Base-by-base conservation (phyloP, 129 eudicot genomes). In the Pittosporum tobira region DNA sequence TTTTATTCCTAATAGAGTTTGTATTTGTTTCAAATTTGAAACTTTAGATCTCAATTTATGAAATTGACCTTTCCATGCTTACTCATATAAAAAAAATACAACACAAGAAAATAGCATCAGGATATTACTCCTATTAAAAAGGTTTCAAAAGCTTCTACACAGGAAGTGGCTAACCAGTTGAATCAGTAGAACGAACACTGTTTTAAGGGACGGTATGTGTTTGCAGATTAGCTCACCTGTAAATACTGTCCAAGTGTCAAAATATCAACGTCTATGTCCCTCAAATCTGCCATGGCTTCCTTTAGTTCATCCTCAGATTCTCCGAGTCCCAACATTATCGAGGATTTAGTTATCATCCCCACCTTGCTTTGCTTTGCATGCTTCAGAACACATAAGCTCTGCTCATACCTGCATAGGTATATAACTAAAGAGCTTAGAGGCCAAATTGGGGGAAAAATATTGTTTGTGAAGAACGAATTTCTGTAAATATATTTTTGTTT, bases 261-360 rank as follows among this genome's bases (percentile, higher is more conserved):
- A 62, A 90, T 90, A 68, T 90, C 97, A 53, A 90, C 95, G 42
- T 73, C 94, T 21, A 90, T 85, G 62, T 89, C 87, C 73, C 97
- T 81, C 23, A 90, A 73, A 82, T 90, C 89, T 61, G 84, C 84
- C 98, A 90, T 90, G 42, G 98, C 65, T 90, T 83, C 79, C 83
- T 85, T 85, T 54, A 85, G 59, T 66, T 90, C 98, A 26, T 90
- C 95, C 66, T 90, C 98, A 44, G 84, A 69, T 78, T 90, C 98
- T 68, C 98, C 98, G 43, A 90, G 98, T 50, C 98, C 98, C 81
- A 90, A 57, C 98, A 90, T 85, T 59, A 90, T 85, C 19, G 98
- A 90, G 22, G 95, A 70, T 78, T 90, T 90, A 2, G 98, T 90
- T 48, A 90, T 83, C 98, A 90, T 90, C 68, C 95, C 94, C 49